Base-by-base conservation (phyloP, 257 asterid genomes). In the Capsicum chinense region DNA sequence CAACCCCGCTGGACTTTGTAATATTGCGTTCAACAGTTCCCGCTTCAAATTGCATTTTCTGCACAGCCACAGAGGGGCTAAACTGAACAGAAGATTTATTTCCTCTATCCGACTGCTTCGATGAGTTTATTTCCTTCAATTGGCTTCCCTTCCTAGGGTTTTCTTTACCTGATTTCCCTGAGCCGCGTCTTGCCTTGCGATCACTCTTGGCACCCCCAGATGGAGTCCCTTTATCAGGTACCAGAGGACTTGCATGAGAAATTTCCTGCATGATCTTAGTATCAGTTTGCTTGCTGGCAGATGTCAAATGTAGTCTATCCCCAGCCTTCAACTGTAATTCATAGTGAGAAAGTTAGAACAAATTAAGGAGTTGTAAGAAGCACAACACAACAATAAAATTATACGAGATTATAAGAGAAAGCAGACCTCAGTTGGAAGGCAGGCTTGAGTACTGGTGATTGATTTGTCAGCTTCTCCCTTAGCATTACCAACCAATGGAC, bases 131-230 rank as follows among this genome's bases (percentile, higher is more conserved):
- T 88, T 88, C 97, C 84, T 91, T 92, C 73, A 85, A 81, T 73
- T 84, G 87, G 54, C 83, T 90, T 76, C 93, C 95, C 86, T 90
- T 95, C 87, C 84, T 93, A 59, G 88, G 89, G 87, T 89, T 93
- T 86, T 88, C 97, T 91, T 90, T 95, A 76, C 86, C 93, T 60
- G 93, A 84, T 85, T 86, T 94, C 88, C 90, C 87, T 82, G 93
- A 86, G 60, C 92, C 89, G 80, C 97, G 97, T 87, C 95, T 91
- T 86, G 94, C 26, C 89, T 95, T 97, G 58, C 94, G 93, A 85
- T 83, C 97, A 54, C 86, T 87, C 90, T 87, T 90, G 82, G 83
- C 82, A 85, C 85, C 87, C 88, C 87, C 89, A 82, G 95, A 82
- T 70, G 85, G 87, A 71, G 87, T 68, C 80, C 82, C 83, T 70